Evolutionary conservation across 2,329 filamentous ascomycete species (phyloP), one percentile per base, ranked within the genome.

Genomic region (Ramularia endophylla): DNA sequence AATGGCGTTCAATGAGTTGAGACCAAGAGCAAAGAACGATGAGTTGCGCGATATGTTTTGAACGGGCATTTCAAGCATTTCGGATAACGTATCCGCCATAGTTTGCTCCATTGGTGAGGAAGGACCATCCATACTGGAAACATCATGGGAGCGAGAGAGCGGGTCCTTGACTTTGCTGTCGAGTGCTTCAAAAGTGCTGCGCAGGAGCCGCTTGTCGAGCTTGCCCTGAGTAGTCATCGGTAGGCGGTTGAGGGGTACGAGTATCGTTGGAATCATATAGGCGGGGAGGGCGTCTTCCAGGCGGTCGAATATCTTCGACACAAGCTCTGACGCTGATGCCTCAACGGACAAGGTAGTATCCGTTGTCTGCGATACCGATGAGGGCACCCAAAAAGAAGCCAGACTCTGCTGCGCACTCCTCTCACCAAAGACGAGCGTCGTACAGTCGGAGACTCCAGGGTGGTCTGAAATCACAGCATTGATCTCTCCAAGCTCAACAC

Each of bases 401-500:
- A 94, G 65, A 30, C 78, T 74, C 25, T 80, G 68, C 0, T 67
- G 55, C 1, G 63, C 57, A 0, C 58, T 55, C 4, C 61, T 50
- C 0, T 62, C 58, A 6, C 66, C 65, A 20, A 82, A 56, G 6
- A 87, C 64, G 5, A 89, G 58, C 0, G 80, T 83, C 2, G 77
- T 68, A 36, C 81, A 85, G 42, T 86, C 76, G n/a, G 65, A 59
- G 0, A 83, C 75, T 12, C 67, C 50, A 0, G 57, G 53, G 7
- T 70, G 71, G 9, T 70, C 66, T 1, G 83, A 67, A 9, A 89
- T 63, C 12, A 73, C 66, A 12, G 74, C 74, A 43, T 80, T 83
- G 40, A 94, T 83, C 58, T 94, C 87, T 1, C 77, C 76, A 8
- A 89, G 73, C 58, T 94, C 87, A 28, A 94, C 80, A 32, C 85